Conservation (phyloP, 169 alveolate species). For the Theileria sp. region DNA sequence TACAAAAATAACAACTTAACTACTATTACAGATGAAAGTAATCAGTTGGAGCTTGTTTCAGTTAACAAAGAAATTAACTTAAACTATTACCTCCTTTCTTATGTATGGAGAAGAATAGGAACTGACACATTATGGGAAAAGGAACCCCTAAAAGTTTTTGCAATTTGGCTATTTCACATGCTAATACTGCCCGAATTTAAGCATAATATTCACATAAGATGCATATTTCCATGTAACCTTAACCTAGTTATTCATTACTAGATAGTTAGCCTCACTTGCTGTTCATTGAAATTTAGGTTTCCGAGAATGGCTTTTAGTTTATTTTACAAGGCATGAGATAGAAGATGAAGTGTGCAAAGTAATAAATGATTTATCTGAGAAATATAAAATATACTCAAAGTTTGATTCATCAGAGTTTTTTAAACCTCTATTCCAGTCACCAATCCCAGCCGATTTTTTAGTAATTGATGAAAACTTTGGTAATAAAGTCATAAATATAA, state of each 20-base stretch:
- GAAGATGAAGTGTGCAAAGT: conserved; percentile 27
- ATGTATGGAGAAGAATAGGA: conserved; percentile 75
- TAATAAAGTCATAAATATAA: conserved; percentile 15
- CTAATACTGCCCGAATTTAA: conserved; percentile 64
- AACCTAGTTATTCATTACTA: conserved; percentile 31
- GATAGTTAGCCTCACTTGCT: neutral
- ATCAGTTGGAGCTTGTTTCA: conserved; percentile 7
- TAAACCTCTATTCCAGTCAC: neutral
- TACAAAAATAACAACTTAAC: neutral
- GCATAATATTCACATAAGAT: conserved; percentile 65
- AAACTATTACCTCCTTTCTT: conserved; percentile 68
- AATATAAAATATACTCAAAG: conserved; percentile 3
- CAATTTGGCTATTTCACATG: conserved; percentile 76
- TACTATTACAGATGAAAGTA: neutral
- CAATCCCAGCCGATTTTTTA: conserved; percentile 17
- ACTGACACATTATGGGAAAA: conserved; percentile 72
- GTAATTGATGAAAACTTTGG: conserved; percentile 20
- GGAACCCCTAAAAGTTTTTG: conserved; percentile 57
- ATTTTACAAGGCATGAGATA: conserved; percentile 44
- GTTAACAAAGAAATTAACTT: conserved; percentile 21
- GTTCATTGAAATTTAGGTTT: conserved; percentile 22
- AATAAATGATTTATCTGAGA: conserved; percentile 12
- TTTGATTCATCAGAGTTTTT: neutral
- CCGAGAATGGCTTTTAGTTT: conserved; percentile 59
- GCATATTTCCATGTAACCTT: conserved; percentile 63